Base-by-base conservation (phyloP, 352 stramenopile species). In the Phytopythium litorale region DNA sequence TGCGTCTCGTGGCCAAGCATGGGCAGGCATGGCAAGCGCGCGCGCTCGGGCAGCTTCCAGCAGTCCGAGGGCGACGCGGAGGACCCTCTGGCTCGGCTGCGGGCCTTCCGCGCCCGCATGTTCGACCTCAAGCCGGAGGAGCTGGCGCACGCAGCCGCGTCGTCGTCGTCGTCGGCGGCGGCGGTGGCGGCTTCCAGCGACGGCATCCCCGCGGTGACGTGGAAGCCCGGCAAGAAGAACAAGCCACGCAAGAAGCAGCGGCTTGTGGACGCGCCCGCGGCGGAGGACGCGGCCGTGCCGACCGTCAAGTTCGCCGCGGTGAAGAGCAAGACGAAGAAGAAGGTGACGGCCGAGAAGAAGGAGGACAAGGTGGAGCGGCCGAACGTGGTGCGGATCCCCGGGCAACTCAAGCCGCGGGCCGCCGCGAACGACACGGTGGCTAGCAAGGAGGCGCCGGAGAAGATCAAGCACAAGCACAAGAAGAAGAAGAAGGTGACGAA, bases 31-130 rank as follows among this genome's bases (percentile, higher is more conserved):
- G 51, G 65, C 57, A 85, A 86, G 64, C 71, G 78, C 3, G 65
- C 61, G n/a, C 75, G 75, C 48, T 60, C 71, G 19, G 67, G 62
- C 18, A 79, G 68, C 50, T 62, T 74, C 53, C 59, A 70, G 48
- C 59, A 18, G 33, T 38, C 33, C 49, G 66, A 64, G 38, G 43
- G 71, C 21, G 23, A 30, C 30, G 48, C 33, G 16, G 64, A 76
- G 25, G 68, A 85, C 52, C 70, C 80, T 7, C 69, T 56, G 58
- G 56, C 80, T 61, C 71, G 79, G 6, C 59, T 89, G 16, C 72
- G 52, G 25, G 73, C 71, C 19, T 92, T 92, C 66, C 72, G 71
- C 8, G 68, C 62, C 42, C 69, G 68, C 7, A 87, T 92, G 77
- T 90, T 92, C 57, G 76, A 88, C 38, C 38, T 75, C 19, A 72